Conservation (phyloP, 1,139 yeast species). For the Blastobotrys petasosporus region DNA sequence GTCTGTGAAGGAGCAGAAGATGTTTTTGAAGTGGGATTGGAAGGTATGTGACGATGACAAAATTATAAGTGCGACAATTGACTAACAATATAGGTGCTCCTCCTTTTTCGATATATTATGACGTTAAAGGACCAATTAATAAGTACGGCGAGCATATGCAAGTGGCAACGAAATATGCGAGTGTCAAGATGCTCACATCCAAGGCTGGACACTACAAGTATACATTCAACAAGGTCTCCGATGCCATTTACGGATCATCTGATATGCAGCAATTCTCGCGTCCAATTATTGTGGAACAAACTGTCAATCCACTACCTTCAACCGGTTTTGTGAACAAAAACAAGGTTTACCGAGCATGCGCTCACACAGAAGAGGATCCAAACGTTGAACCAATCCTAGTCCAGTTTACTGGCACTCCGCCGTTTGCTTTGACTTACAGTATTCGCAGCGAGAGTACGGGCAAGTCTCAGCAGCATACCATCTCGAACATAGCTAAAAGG, state of each 20-base stretch:
- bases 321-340: constrained; percentile 47
- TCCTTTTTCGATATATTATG: constrained; percentile 71
- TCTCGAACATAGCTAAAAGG: constrained; percentile 34
- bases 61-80: background rate
- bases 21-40: constrained; percentile 44
- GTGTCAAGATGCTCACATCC: constrained; percentile 36
- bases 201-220: constrained; percentile 57
- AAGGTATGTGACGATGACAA: constrained; percentile 38
- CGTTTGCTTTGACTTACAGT: constrained; percentile 52
- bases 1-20: constrained; percentile 48
- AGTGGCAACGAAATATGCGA: constrained; percentile 47
- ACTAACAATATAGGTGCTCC: constrained; percentile 36
- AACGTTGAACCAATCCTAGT: constrained; percentile 51
- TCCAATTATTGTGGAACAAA: constrained; percentile 49
- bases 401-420: constrained; percentile 52
- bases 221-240: constrained; percentile 57
- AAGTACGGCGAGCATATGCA: constrained; percentile 37
- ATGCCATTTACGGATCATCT: constrained; percentile 50
- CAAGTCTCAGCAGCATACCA: constrained; percentile 37
- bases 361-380: constrained; percentile 24
- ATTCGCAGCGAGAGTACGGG: constrained; percentile 51
- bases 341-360: constrained; percentile 50
- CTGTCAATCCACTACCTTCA: constrained; percentile 55
- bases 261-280: constrained; percentile 27
- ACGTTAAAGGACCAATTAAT: constrained; percentile 57